Evolutionary conservation across 2,329 filamentous ascomycete genomes (phyloP).

Genomic region (Cadophora sp.): DNA sequence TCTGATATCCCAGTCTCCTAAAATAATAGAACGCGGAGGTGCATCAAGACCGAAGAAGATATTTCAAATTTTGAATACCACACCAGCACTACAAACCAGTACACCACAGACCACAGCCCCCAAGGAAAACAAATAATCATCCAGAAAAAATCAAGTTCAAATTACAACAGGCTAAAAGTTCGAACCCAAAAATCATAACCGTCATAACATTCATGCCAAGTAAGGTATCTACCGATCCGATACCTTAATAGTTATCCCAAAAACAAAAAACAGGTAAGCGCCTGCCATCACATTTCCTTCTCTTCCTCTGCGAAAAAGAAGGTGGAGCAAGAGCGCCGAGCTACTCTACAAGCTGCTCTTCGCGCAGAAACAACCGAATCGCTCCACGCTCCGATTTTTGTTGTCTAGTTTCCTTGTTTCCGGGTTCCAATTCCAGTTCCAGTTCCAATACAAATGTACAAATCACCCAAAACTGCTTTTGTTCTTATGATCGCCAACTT

Average conservation of each 20-base stretch:
- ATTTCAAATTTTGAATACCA: too few relatives aligned
- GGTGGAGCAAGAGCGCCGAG: background rate
- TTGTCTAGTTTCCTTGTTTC: background rate
- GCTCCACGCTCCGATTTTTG: background rate
- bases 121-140: background rate
- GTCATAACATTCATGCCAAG: slow-evolving; percentile 4
- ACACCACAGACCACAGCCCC: background rate
- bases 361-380: background rate
- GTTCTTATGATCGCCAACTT: background rate
- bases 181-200: background rate
- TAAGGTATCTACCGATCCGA: background rate
- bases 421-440: background rate
- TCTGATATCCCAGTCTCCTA: too few relatives aligned
- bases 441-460: slow-evolving; percentile 10
- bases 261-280: background rate
- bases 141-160: background rate
- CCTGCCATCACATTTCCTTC: background rate
- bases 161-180: too few relatives aligned
- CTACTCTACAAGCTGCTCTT: background rate
- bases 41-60: too few relatives aligned
- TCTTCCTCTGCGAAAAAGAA: background rate
- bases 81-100: too few relatives aligned
- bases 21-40: too few relatives aligned
- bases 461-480: slow-evolving; percentile 13
- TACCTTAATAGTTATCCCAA: slow-evolving; percentile 2